Percentiles rank a stretch among this genome's conserved stretches.
Conservation (phyloP, 768 basidiomycete species). For the Leccinum uliginosum region DNA sequence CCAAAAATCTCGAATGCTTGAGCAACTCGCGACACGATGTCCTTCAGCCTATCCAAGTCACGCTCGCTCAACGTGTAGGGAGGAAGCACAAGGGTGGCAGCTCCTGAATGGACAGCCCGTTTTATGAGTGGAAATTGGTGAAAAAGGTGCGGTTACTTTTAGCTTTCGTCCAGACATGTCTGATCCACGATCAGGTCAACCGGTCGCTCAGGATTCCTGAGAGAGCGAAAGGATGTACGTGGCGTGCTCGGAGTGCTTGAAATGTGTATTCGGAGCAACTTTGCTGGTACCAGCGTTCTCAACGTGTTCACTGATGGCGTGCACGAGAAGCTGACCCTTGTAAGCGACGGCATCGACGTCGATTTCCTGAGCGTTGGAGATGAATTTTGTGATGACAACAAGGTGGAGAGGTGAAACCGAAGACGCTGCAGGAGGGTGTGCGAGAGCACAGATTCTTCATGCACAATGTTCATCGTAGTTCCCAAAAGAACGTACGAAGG, state of each 20-base stretch:
- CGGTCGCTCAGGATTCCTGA: conserved; percentile 64
- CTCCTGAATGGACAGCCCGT: conserved; percentile 96
- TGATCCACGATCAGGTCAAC: conserved; percentile 49
- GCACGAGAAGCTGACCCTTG: conserved; percentile 86
- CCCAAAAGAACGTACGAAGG: conserved; percentile 98
- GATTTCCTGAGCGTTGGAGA: conserved; percentile 95
- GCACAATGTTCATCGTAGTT: conserved; percentile 98
- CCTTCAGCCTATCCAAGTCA: conserved; percentile 87
- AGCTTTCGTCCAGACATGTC: background rate
- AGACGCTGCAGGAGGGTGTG: conserved; percentile 94
- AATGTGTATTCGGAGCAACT: conserved; percentile 86
- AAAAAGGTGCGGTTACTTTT: conserved; percentile 46
- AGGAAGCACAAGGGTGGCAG: conserved; percentile 95
- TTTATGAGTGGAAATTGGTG: conserved; percentile 89
- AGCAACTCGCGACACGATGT: conserved; percentile 93
- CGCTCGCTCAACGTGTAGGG: conserved; percentile 73
- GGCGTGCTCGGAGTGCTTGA: conserved; percentile 88
- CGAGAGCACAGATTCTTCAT: conserved; percentile 83
- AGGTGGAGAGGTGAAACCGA: conserved; percentile 96
- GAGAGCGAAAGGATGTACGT: conserved; percentile 76
- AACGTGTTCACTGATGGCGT: conserved; percentile 97
- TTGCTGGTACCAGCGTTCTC: conserved; percentile 96
- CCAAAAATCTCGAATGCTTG: conserved; percentile 94
- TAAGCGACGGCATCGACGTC: conserved; percentile 97
- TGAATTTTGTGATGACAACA: conserved; percentile 98